Conservation (phyloP, 352 stramenopile genomes). For the Phytophthora podocarpi region DNA sequence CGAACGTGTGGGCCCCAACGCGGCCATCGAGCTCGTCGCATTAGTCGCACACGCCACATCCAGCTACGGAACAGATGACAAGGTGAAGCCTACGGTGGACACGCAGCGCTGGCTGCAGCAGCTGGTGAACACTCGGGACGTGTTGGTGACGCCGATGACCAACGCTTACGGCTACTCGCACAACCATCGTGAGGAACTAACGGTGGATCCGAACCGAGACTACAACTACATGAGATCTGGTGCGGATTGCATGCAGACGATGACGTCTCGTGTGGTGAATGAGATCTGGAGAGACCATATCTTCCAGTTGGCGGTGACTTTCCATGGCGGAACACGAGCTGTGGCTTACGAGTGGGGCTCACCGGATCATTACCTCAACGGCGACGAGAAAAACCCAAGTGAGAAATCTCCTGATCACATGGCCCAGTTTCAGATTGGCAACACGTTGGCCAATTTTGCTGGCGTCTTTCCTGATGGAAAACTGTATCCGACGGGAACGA, state of each 20-base stretch:
- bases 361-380: slow-evolving; percentile 81
- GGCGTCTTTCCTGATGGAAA: slow-evolving; percentile 71
- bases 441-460: slow-evolving; percentile 70
- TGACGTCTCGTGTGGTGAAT: slow-evolving; percentile 96
- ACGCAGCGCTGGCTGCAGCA: slow-evolving; percentile 71
- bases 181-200: slow-evolving; percentile 81
- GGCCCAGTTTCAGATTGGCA: slow-evolving; percentile 65
- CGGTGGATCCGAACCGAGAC: slow-evolving; percentile 97
- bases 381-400: slow-evolving; percentile 47
- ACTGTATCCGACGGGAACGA: slow-evolving; percentile 86
- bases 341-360: slow-evolving; percentile 99
- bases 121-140: slow-evolving; percentile 88
- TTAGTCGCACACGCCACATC: slow-evolving; percentile 77
- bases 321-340: slow-evolving; percentile 97
- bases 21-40: slow-evolving; percentile 91
- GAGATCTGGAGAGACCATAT: slow-evolving; percentile 97
- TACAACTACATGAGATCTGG: slow-evolving; percentile 95
- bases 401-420: slow-evolving; percentile 84
- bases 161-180: slow-evolving; percentile 95
- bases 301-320: slow-evolving; percentile 97
- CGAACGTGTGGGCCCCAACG: slow-evolving; percentile 92
- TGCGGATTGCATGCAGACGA: slow-evolving; percentile 94
- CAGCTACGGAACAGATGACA: slow-evolving; percentile 35
- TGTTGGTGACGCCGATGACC: slow-evolving; percentile 91
- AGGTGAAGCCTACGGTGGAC: slow-evolving; percentile 35